Evolutionary conservation across 192 early-diverging fungal species (phyloP), one percentile per base, ranked within the genome.

Genomic region (Bifiguratus adelaidae): DNA sequence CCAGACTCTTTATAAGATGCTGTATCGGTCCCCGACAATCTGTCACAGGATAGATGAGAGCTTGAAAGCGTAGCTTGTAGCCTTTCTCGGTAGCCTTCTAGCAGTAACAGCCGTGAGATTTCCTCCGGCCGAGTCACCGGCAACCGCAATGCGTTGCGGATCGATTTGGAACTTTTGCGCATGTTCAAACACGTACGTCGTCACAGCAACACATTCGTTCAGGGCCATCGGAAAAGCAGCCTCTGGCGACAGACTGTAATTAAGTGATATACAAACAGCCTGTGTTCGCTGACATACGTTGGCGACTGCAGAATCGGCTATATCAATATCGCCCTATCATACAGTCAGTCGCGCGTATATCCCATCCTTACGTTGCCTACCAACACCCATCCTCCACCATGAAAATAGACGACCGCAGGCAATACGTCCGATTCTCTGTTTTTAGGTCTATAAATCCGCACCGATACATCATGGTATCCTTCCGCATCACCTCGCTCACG

Each of bases 61-160:
- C 7, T 21, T 48, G 47, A 37, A 21, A 38, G 9, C 35, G 30
- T 19, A 48, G 30, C 9, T n/a, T 34, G 0, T 28, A 33, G 6
- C 33, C 47, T 2, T 27, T 16, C 34, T 25, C 18, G 30, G 25
- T 6, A 18, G 7, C 11, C 30, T 23, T 63, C 57, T 8, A 54
- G 50, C 19, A 70, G 37, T 28, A 61, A 46, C 55, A 59, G 30
- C 2, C 52, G 25, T 45, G 33, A 76, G 42, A 40, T 76, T 74
- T 16, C 74, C 71, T 15, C 74, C 74, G 0, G 74, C 63, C 36
- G 64, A 65, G 44, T 76, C 74, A 12, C 74, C 74, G 3, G 65
- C 61, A 16, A 76, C 30, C 2, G 65, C 51, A 47, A 76, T 68
- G 47, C 73, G 57, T 4, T 46, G 26, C 0, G 61, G 55, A 32